Evolutionary conservation across 2,329 filamentous ascomycete species (phyloP), one percentile per base, ranked within the genome.

Genomic region (Botrytis tulipae): DNA sequence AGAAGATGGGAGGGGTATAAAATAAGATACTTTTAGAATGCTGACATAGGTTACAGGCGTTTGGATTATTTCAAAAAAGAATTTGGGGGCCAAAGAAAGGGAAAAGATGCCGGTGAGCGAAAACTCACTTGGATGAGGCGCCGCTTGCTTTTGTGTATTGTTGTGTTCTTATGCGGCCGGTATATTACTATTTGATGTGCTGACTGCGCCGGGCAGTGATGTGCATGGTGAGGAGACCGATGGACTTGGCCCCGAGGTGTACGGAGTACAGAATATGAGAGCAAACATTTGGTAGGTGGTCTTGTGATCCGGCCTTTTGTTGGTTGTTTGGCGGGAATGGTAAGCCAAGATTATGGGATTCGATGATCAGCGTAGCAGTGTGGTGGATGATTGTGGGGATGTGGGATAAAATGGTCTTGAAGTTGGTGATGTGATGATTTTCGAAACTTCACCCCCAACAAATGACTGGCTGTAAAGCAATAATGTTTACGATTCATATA

Each of bases 21-120:
- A 54, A 29, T 20, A 40, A 48, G 46, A 54, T 54, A 40, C 65
- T 54, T 67, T 68, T 68, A 54, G 65, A 40, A 68, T 68, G 46
- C 65, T 54, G 65, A 67, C 65, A 54, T 67, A 46, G 48, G 48
- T 51, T n/a, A 51, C 65, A 54, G 35, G 46, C 65, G 46, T 67
- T 67, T 29, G 65, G 35, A 40, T 54, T 7, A 37, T 29, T 8
- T 22, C 14, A n/a, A 6, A 51, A 25, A n/a, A 51, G 12, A 51
- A 14, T 14, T 42, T 40, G 48, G 65, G 44, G 65, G 65, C 65
- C 35, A 68, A 25, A n/a, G 48, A 51, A 42, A 48, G 25, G 46
- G 35, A 57, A 57, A 48, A 54, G 35, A 14, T 68, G 65, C 35
- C 65, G 65, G 32, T 54, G 46, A 57, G 35, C 22, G 22, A 57